Evolutionary conservation across 768 basidiomycete genomes (phyloP), one percentile per base, ranked within the genome.

Genomic region (Suillus alpinus): DNA sequence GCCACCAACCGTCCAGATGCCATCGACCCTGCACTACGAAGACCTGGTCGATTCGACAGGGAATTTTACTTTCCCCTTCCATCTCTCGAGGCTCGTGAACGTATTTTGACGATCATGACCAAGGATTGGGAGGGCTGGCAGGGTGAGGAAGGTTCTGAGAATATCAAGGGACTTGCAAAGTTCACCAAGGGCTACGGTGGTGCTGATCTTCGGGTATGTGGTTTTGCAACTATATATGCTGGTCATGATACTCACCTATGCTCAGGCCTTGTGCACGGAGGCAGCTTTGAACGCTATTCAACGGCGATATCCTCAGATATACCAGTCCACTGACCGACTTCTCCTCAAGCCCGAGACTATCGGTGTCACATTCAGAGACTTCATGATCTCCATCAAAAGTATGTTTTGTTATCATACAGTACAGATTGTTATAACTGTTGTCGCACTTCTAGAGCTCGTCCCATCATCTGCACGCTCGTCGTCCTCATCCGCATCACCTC

Each of bases 11-110:
- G 97, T 62, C 96, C 96, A 0, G 97, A 99, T 73, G 92, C 95
- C n/a, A 88, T 99, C 59, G 97, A 99, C 74, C 94, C 97, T 20
- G 97, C 97, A 1, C 75, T 99, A 55, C 81, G 97, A 34, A 81
- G 97, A 29, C 97, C 96, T 0, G 97, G 97, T 18, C 81, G 97
- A 62, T 98, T 99, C 68, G 97, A 99, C 76, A 80, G 97, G 56
- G 96, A 98, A 75, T 98, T 99, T 74, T 98, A 97, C 76, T 98
- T 99, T 74, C 92, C 93, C 4, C 73, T 99, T 46, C 97, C 97
- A 1, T 85, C 85, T 23, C 70, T 90, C 18, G 88, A 88, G 20
- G 97, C 95, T 2, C 76, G 97, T 61, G 88, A 92, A 75, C 90
- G 86, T 75, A 98, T 99, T 62, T 73, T 98, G 68, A 77, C 80